Base-by-base conservation (phyloP, 1,284 basidiomycete genomes). In the Ustilago xerochloae region DNA sequence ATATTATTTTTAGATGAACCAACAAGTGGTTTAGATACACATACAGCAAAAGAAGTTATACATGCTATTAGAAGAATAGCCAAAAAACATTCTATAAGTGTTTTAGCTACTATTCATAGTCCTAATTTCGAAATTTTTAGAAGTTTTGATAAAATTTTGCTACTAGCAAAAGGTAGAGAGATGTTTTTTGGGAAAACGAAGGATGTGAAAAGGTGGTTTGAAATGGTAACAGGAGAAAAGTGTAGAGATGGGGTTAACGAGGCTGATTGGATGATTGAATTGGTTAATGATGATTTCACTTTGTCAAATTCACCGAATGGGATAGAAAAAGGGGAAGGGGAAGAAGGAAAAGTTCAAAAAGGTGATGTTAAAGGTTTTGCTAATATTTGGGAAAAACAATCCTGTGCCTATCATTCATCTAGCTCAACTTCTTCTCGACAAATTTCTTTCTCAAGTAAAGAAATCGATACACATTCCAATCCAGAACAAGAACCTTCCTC, bases 1-100 rank as follows among this genome's bases (percentile, higher is more conserved):
- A 63, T 86, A 1, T 77, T 87, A n/a, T 83, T 86, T 60, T 79
- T 86, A 18, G 86, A 87, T 61, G 86, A 87, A 68, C 85, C 85
- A 0, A 86, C 85, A 3, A 70, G 63, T 5, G 85, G 84, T 2
- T 61, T 85, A 6, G 81, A 83, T 49, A 69, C 54, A 3, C 50
- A 57, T 16, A 79, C 83, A 0, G 77, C 79, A 10, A 63, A 64
- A 22, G 84, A 86, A 55, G 84, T 86, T 12, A 74, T 86, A 20
- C 41, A 64, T 0, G 80, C 78, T 18, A 79, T 84, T 33, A 52
- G 62, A 7, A 54, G 51, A 7, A 57, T 85, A 20, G 81, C 82
- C 0, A 51, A 45, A 36, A 49, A 66, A 2, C 68, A 80, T 46
- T 59, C 75, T 58, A 81, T 85, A 18, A 73, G 83, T 12, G 81